Evolutionary conservation across 2,329 filamentous ascomycete genomes (phyloP).

Genomic region (Botrytis byssoidea): DNA sequence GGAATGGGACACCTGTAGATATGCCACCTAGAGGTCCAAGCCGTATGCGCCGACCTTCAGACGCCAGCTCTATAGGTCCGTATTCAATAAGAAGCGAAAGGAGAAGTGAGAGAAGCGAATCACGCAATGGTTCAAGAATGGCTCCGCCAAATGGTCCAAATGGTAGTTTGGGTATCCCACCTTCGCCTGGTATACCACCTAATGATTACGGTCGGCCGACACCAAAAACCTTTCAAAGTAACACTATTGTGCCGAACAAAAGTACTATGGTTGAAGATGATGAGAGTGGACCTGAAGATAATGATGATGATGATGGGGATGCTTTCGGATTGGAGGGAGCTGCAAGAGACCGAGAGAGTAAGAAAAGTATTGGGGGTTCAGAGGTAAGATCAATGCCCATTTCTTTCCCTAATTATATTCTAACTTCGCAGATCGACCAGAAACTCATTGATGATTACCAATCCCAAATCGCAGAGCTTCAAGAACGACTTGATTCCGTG

Average conservation of each 20-base stretch:
- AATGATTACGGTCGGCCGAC: conserved; percentile 73
- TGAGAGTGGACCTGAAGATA: conserved; percentile 62
- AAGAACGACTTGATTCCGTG: conserved; percentile 69
- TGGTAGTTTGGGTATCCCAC: conserved; percentile 52
- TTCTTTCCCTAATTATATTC: conserved; percentile 19
- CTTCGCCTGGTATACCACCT: conserved; percentile 56
- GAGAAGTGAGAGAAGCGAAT: conserved; percentile 28
- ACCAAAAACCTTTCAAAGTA: conserved; percentile 88
- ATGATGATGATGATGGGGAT: conserved; percentile 81
- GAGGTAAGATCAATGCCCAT: conserved; percentile 40
- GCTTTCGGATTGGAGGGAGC: conserved; percentile 58
- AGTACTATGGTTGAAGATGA: conserved; percentile 97
- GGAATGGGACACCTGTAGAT: conserved; percentile 58
- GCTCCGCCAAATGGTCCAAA: conserved; percentile 40
- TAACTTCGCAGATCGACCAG: conserved; percentile 56
- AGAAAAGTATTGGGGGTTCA: conserved; percentile 41
- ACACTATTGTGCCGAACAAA: conserved; percentile 96
- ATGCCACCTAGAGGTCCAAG: conserved; percentile 54
- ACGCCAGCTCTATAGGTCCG: conserved; percentile 54
- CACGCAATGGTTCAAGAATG: conserved; percentile 38
- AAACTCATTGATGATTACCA: conserved; percentile 79
- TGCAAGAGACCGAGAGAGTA: conserved; percentile 40
- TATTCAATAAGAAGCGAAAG: conserved; percentile 40
- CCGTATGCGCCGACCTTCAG: conserved; percentile 48
- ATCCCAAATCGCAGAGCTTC: conserved; percentile 69